Base-by-base conservation (phyloP, 768 basidiomycete species). In the Calocybe indica region DNA sequence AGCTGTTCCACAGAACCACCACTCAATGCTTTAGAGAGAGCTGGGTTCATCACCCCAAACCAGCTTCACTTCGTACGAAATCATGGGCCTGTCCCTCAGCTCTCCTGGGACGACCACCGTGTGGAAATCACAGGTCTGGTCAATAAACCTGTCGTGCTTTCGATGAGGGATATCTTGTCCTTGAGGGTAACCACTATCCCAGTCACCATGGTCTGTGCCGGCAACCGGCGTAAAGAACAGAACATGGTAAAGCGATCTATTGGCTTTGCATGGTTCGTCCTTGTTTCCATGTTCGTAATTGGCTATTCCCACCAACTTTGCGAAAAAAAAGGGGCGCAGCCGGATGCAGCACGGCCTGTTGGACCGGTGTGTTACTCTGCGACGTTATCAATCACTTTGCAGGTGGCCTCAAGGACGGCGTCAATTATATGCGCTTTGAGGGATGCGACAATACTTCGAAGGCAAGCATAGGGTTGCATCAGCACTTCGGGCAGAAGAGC, bases 171-270 rank as follows among this genome's bases (percentile, higher is more conserved):
- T 46, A 63, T 83, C 6, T 64, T 66, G 37, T 54, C 55, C 12
- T 81, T 83, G 54, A 63, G 68, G 7, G 64, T 75, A 7, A 74
- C 82, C 5, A 84, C 80, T 0, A 51, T 82, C 3, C 82, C 82
- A 3, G 68, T 83, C 13, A 83, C 82, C 0, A 58, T 84, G 8
- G 76, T 78, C 3, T 84, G 82, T 51, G 82, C 82, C 1, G 82
- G 82, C 1, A 83, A 83, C 57, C 62, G 82, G 2, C 64, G 82
- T 28, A 83, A 82, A 57, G 82, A 85, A 54, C 82, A 84, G 57
- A 85, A 85, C 53, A 63, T 80, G 40, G 71, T 82, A 31, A 68
- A 67, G 11, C 76, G 82, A 57, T 70, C 72, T 6, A 68, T 80
- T 1, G 80, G 80, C 0, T 81, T 81, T 53, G 66, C 58, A 13